Evolutionary conservation across 2,329 filamentous ascomycete genomes (phyloP).

Genomic region (Arthrinium puccinioides): DNA sequence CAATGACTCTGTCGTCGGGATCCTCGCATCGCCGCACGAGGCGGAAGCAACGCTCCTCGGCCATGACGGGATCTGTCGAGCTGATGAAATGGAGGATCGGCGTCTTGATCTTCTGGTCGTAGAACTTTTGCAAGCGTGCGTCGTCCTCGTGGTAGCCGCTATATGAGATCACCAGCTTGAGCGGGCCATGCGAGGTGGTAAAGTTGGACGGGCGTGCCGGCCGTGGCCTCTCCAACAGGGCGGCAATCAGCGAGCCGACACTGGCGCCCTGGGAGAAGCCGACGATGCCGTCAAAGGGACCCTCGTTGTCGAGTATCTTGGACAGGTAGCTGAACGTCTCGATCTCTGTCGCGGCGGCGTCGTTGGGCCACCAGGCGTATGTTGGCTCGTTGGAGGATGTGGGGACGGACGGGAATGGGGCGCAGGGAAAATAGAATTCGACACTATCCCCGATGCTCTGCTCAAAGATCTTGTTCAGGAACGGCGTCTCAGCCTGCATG

Average conservation of each 20-base stretch:
- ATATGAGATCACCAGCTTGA: too few species aligned
- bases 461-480: too few species aligned
- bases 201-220: conserved; percentile 7
- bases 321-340: conserved; percentile 9
- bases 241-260: conserved; percentile 8
- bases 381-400: conserved; percentile 7
- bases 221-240: conserved; percentile 7
- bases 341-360: conserved; percentile 4
- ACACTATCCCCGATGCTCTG: too few species aligned
- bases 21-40: too few species aligned
- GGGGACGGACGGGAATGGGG: conserved; percentile 6
- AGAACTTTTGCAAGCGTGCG: too few species aligned
- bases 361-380: conserved; percentile 8
- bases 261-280: conserved; percentile 10
- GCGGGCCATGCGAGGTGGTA: conserved; percentile 6
- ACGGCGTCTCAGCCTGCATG: too few species aligned
- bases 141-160: too few species aligned
- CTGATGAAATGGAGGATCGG: too few species aligned
- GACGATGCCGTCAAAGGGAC: conserved; percentile 8
- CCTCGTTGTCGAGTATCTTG: conserved; percentile 7
- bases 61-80: too few species aligned
- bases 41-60: too few species aligned
- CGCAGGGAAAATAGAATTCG: conserved; percentile 5
- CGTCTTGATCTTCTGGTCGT: too few species aligned
- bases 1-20: too few species aligned